Evolutionary conservation across 768 basidiomycete species (phyloP), one percentile per base, ranked within the genome.

Genomic region (Russula lepida): DNA sequence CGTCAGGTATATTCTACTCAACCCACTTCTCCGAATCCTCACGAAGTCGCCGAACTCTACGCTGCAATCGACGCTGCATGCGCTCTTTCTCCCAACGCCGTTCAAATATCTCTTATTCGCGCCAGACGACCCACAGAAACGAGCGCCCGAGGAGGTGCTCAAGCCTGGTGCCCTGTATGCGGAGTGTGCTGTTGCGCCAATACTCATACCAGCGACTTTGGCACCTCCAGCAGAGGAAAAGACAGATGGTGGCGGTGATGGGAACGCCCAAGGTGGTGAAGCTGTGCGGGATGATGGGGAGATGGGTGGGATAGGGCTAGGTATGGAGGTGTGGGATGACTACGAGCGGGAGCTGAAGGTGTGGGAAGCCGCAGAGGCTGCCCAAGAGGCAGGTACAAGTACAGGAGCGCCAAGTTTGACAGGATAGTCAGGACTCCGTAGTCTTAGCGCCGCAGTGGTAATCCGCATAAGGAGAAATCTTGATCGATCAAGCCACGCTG

Each of bases 51-150:
- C 89, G 1, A 69, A 64, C 3, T 74, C 82, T 8, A 75, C 86
- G 0, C 74, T 88, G n/a, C 89, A 95, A 69, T 80, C 84, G 3
- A 75, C 93, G n/a, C 72, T 94, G 3, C 92, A 92, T 63, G 85
- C 80, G 0, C 79, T 95, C 15, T 93, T 89, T 71, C 79, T 92
- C 17, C 89, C 89, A 0, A 89, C 86, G 3, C 88, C 88, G 3
- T 84, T 88, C 74, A 89, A 88, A 71, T 74, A 78, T 43, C 69
- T 78, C 27, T 68, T 76, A 4, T 72, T 72, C 39, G 53, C 64
- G 19, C 52, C 69, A 0, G 54, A 69, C 7, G 50, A 64, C 49
- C 37, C 64, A 7, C 56, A 64, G 28, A n/a, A 41, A 9, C 25
- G 32, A 30, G 52, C 64, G 7, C 17, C 66, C 6, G 82, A 81